Evolutionary conservation across 192 early-diverging fungal genomes (phyloP).

Genomic region (Coemansia sp.): DNA sequence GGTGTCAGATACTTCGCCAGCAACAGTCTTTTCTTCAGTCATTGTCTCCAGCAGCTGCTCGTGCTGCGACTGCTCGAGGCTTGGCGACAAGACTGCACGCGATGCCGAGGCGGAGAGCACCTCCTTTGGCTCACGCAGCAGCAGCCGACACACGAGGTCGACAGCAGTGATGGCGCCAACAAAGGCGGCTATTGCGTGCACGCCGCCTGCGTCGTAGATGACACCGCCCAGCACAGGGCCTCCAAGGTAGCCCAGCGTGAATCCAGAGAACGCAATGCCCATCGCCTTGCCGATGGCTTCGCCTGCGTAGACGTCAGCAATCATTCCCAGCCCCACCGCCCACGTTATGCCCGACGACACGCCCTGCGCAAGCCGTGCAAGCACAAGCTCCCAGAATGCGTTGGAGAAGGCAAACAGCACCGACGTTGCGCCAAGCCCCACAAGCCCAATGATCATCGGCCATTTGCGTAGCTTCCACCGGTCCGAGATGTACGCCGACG

Average conservation of each 20-base stretch:
- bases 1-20: not conserved
- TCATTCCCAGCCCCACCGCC: constrained; percentile 71
- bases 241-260: constrained; percentile 67
- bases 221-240: constrained; percentile 70
- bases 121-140: constrained; percentile 62
- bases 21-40: not conserved
- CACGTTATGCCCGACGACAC: constrained; percentile 72
- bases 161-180: constrained; percentile 60
- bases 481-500: constrained; percentile 74
- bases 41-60: constrained; percentile 16
- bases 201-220: constrained; percentile 67
- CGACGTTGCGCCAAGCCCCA: constrained; percentile 64
- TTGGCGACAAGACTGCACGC: not conserved
- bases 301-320: constrained; percentile 69
- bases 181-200: constrained; percentile 68
- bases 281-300: constrained; percentile 69
- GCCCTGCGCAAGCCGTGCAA: constrained; percentile 73
- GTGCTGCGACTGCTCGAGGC: constrained; percentile 7
- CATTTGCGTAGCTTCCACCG: constrained; percentile 68
- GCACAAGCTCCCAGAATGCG: constrained; percentile 64
- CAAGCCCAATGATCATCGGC: constrained; percentile 74
- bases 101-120: constrained; percentile 15
- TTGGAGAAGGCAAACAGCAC: constrained; percentile 64
- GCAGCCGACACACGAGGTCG: constrained; percentile 63
- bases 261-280: constrained; percentile 68